Base-by-base conservation (phyloP, 2,329 filamentous ascomycete genomes). In the Diaporthe sp. region DNA sequence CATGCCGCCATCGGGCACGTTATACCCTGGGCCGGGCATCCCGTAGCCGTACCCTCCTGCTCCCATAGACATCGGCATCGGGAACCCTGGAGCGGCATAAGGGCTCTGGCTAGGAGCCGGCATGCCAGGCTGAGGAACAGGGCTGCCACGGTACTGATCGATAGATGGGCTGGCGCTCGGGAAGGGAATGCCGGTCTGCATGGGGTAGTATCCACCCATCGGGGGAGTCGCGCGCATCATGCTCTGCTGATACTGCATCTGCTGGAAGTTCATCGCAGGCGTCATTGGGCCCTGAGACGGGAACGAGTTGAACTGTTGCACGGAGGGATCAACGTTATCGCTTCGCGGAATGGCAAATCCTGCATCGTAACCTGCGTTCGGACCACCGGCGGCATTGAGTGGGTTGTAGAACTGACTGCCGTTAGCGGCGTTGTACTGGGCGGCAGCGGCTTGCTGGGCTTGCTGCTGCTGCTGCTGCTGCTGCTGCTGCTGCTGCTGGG, bases 221-320 rank as follows among this genome's bases (percentile, higher is more conserved):
- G 87, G 87, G 17, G 89, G 88, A 2, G 84, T 83, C 12, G 85
- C 86, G 25, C 90, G 86, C 81, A 92, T 85, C 84, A 92, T 86
- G 78, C 81, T 85, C 79, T 91, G 90, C 80, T 91, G 90, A 79
- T 89, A 92, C 76, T 90, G 89, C 77, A 91, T 80, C 77, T 88
- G 89, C 79, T 89, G 87, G 75, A 91, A 81, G 77, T 84, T 86
- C 76, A 86, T 86, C 58, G 82, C 79, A 5, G 88, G 85, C 37
- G 83, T 80, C 84, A 91, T 87, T 58, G 87, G 83, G 59, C 83
- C 84, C 78, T 88, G 88, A 27, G 86, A 84, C 70, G 86, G 84
- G 30, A 85, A 80, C 8, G 86, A 85, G 81, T 89, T 92, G 8
- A 86, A 80, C 71, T 78, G 82, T 6, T 86, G 81, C 77, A 89